Percentiles rank a stretch among this genome's conserved stretches.
These are phyloP conservation scores for Fraxinus albicans DNA, from an alignment of 305 asterid genomes.

Conservation along the genomic window DNA sequence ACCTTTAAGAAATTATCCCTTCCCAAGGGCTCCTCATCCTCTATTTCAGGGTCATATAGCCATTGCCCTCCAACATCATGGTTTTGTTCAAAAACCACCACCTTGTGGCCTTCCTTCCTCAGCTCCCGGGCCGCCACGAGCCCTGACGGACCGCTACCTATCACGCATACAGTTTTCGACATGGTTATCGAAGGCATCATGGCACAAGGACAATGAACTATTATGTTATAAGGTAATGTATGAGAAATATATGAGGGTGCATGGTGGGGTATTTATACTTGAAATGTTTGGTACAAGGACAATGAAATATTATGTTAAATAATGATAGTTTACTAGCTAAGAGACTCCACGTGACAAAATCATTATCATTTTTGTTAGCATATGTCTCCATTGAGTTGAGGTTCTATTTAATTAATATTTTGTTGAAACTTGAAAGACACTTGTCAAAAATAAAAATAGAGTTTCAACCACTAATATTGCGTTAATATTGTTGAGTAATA, in stretches of 20 bases:
- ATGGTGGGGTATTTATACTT: slow-evolving; percentile 31
- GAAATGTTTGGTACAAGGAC: slow-evolving; percentile 16
- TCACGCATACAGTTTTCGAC: slow-evolving; percentile 59
- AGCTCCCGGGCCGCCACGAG: slow-evolving; percentile 79
- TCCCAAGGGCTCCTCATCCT: slow-evolving; percentile 53
- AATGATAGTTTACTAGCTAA: slow-evolving; percentile 11
- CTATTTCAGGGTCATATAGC: slow-evolving; percentile 61
- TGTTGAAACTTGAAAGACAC: not conserved
- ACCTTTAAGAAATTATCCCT: slow-evolving; percentile 30
- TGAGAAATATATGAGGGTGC: slow-evolving; percentile 23
- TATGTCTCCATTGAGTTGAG: slow-evolving; percentile 7
- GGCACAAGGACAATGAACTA: not conserved
- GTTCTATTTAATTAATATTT: not conserved
- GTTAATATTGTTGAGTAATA: not conserved
- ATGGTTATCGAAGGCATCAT: slow-evolving; percentile 44
- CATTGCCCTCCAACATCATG: slow-evolving; percentile 88
- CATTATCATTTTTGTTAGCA: slow-evolving; percentile 2
- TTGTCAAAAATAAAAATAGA: not conserved
- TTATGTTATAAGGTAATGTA: not conserved
- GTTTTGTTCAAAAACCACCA: slow-evolving; percentile 69
- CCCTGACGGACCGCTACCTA: slow-evolving; percentile 77
- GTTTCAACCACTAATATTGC: not conserved
- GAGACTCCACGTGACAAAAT: slow-evolving; percentile 28
- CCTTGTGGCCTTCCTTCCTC: slow-evolving; percentile 63
- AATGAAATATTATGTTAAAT: not conserved